A percentile compares a stretch with the other conserved stretches of the same genome.
These are phyloP conservation scores for Sporisorium sorghi DNA, from an alignment of 1,284 basidiomycete genomes.

Conservation along the genomic window DNA sequence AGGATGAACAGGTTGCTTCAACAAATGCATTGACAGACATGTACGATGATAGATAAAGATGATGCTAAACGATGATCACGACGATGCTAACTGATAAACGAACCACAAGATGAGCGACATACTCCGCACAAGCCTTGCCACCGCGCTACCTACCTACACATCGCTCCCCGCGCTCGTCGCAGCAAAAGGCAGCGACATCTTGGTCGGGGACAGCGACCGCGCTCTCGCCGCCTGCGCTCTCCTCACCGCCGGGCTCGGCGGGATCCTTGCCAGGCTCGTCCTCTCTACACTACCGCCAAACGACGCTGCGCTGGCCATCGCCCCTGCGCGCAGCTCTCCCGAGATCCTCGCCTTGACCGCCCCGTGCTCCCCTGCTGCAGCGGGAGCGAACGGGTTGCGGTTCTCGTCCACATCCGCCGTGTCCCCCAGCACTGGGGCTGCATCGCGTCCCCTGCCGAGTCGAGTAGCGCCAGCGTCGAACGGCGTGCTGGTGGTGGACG, in stretches of 20 bases:
- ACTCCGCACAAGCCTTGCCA: background rate
- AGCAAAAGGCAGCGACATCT: constrained; percentile 4
- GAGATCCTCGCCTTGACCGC: background rate
- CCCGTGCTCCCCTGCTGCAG: background rate
- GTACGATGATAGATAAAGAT: background rate
- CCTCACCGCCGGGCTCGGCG: constrained; percentile 45
- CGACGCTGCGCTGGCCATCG: constrained; percentile 9
- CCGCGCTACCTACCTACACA: no score
- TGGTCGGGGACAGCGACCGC: constrained; percentile 24
- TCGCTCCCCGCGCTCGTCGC: background rate
- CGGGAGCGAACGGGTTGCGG: constrained; percentile 20
- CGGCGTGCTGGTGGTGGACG: constrained; percentile 24
- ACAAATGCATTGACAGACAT: background rate
- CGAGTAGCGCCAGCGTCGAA: constrained; percentile 9
- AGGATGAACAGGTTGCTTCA: background rate
- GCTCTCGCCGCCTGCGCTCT: constrained; percentile 44
- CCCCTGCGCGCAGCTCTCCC: no score
- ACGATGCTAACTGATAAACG: background rate
- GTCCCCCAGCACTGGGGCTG: no score
- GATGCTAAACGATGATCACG: background rate
- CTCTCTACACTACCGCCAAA: background rate
- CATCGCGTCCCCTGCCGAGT: background rate
- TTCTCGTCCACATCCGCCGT: constrained; percentile 16
- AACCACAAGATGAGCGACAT: background rate
- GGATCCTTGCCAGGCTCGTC: constrained; percentile 16